These are phyloP conservation scores for Schwanniomyces etchellsii DNA, from an alignment of 1,139 yeast genomes.

Conservation along the genomic window DNA sequence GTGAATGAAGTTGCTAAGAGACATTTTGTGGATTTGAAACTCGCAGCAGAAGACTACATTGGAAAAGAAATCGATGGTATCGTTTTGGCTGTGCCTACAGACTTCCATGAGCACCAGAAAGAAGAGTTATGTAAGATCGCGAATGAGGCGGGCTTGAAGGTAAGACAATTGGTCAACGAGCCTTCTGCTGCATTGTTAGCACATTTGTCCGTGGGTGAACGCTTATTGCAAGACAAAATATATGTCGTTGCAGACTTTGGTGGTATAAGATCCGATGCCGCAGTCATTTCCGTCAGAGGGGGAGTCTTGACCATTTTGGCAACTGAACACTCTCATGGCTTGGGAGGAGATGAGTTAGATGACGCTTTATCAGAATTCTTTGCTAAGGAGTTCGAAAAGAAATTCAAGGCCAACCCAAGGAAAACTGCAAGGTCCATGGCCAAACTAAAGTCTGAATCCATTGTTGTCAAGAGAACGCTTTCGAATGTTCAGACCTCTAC, in stretches of 20 bases:
- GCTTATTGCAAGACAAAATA: constrained; percentile 63
- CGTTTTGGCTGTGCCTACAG: constrained; percentile 88
- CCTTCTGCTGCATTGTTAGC: constrained; percentile 92
- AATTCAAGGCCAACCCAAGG: constrained; percentile 77
- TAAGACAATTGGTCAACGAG: constrained; percentile 85
- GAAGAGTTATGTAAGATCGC: constrained; percentile 58
- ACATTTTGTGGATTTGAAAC: constrained; percentile 76
- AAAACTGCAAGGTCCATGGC: constrained; percentile 80
- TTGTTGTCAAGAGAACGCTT: constrained; percentile 83
- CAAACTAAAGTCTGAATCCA: constrained; percentile 80
- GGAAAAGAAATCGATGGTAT: constrained; percentile 79
- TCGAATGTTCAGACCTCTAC: constrained; percentile 87
- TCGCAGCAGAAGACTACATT: constrained; percentile 88
- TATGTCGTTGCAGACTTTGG: constrained; percentile 96
- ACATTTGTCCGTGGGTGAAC: constrained; percentile 52
- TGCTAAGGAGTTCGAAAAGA: constrained; percentile 92
- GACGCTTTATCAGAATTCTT: constrained; percentile 74
- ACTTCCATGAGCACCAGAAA: constrained; percentile 73
- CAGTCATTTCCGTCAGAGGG: constrained; percentile 88
- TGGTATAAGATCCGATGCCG: constrained; percentile 94
- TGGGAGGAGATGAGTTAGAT: constrained; percentile 89
- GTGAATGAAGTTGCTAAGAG: constrained; percentile 78
- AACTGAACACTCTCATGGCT: constrained; percentile 73
- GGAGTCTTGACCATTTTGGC: constrained; percentile 88
- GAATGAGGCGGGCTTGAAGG: constrained; percentile 67